phyloP scores from a whole-genome alignment of 495 filamentous ascomycete species.

The Penicillium fimorum region DNA sequence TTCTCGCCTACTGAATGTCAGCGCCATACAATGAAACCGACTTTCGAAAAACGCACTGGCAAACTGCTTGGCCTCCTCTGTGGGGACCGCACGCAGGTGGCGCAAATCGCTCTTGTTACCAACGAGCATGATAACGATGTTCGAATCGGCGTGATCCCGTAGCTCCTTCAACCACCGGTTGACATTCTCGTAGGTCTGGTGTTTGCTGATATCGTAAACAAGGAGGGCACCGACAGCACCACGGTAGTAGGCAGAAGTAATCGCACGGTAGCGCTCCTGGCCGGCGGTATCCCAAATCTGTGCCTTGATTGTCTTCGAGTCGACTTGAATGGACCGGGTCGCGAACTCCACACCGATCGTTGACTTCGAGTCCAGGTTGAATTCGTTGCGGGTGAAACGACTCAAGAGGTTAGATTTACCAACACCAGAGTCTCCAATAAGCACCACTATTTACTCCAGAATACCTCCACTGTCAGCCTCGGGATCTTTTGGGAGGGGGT shows the following conservation, averaged over 20 bases:
- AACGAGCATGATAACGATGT: slow-evolving; percentile 99
- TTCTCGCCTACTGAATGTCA: slow-evolving; percentile 27
- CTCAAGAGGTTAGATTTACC: slow-evolving; percentile 99
- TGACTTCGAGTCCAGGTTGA: slow-evolving; percentile 99
- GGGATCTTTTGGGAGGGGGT: neutral
- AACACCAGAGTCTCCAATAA: slow-evolving; percentile 98
- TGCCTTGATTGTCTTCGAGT: slow-evolving; percentile 99
- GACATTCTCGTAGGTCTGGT: slow-evolving; percentile 98
- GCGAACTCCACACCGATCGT: slow-evolving; percentile 99
- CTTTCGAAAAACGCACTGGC: slow-evolving; percentile 65
- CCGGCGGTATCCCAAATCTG: slow-evolving; percentile 99
- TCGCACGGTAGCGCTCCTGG: slow-evolving; percentile 97
- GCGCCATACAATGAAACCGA: neutral
- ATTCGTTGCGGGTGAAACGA: slow-evolving; percentile 99
- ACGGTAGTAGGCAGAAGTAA: slow-evolving; percentile 98
- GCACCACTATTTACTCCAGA: slow-evolving; percentile 65
- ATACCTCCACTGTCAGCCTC: slow-evolving; percentile 24
- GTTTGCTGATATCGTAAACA: slow-evolving; percentile 99
- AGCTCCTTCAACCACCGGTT: slow-evolving; percentile 99
- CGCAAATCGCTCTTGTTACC: slow-evolving; percentile 99
- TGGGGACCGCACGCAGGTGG: slow-evolving; percentile 95
- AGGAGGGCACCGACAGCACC: slow-evolving; percentile 96
- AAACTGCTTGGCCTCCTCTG: slow-evolving; percentile 97
- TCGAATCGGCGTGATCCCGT: slow-evolving; percentile 95
- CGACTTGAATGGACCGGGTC: slow-evolving; percentile 97